Percentiles rank a stretch among this genome's conserved stretches.
These are phyloP conservation scores for Fomes fomentarius DNA, from an alignment of 1,284 basidiomycete genomes.

Conservation along the genomic window DNA sequence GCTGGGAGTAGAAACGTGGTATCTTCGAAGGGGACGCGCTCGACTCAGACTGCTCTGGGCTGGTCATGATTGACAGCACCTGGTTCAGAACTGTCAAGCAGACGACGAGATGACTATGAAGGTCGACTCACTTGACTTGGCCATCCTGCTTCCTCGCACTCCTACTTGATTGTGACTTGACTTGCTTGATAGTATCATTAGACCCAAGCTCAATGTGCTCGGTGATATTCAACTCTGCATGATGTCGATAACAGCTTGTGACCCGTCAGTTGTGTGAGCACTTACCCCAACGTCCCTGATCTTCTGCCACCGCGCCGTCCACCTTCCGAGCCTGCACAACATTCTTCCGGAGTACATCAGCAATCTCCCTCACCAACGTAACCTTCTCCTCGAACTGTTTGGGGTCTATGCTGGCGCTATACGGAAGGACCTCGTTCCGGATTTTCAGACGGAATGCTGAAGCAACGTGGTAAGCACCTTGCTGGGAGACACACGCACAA, in stretches of 20 bases:
- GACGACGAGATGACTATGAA: not conserved
- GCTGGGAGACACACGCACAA: constrained; percentile 15
- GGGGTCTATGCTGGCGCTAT: constrained; percentile 45
- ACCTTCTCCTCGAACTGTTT: constrained; percentile 55
- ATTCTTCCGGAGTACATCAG: constrained; percentile 69
- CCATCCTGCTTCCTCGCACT: constrained; percentile 43
- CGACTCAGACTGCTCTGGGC: constrained; percentile 29
- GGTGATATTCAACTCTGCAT: constrained; percentile 62
- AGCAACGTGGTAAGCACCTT: constrained; percentile 20
- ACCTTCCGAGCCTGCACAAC: constrained; percentile 68
- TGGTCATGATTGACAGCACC: constrained; percentile 38
- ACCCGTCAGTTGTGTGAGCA: constrained; percentile 8
- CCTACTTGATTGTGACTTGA: constrained; percentile 47
- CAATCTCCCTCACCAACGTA: constrained; percentile 62
- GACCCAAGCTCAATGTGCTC: constrained; percentile 75
- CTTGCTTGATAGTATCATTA: constrained; percentile 69
- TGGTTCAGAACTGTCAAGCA: constrained; percentile 28
- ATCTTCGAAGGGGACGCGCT: constrained; percentile 40
- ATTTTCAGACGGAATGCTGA: constrained; percentile 74
- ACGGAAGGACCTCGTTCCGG: constrained; percentile 52
- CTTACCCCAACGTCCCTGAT: constrained; percentile 61
- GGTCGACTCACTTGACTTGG: constrained; percentile 28
- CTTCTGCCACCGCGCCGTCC: constrained; percentile 29
- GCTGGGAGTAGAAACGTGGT: constrained; percentile 60
- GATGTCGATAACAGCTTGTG: constrained; percentile 1